phyloP scores from a whole-genome alignment of 495 filamentous ascomycete genomes.

The Lindgomyces ingoldianus region DNA sequence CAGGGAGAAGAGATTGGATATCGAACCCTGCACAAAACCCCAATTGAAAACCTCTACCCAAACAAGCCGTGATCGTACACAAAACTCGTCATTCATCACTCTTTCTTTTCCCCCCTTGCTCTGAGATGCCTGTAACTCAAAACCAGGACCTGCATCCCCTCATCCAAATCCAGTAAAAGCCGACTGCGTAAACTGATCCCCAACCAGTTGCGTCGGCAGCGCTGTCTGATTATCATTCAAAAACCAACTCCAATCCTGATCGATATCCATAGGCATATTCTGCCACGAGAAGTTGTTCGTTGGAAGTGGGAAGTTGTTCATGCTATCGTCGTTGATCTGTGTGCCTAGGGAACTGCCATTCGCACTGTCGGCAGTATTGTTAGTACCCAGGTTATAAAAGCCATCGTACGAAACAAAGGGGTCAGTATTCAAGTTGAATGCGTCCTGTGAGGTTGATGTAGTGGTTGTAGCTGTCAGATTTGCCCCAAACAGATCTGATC shows the following conservation, averaged over 20 bases:
- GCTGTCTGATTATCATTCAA: constrained; percentile 25
- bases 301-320: constrained; percentile 32
- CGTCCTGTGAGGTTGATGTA: neutral
- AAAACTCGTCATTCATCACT: neutral
- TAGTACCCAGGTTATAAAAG: constrained; percentile 35
- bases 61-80: neutral
- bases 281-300: constrained; percentile 35
- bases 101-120: neutral
- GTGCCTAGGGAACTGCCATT: constrained; percentile 5
- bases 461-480: neutral
- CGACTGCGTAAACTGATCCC: constrained; percentile 22
- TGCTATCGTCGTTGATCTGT: constrained; percentile 32
- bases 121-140: neutral
- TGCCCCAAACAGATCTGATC: constrained; percentile 15
- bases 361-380: neutral
- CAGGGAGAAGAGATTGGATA: neutral
- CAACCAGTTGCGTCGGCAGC: constrained; percentile 9
- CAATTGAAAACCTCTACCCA: no score
- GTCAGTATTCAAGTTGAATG: constrained; percentile 21
- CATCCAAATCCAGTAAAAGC: constrained; percentile 22
- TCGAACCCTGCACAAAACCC: no score
- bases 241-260: constrained; percentile 46
- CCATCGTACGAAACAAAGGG: constrained; percentile 40
- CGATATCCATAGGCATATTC: constrained; percentile 42
- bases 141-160: neutral